Base-by-base conservation (phyloP, 768 basidiomycete species). In the Lentinula guzmanii region DNA sequence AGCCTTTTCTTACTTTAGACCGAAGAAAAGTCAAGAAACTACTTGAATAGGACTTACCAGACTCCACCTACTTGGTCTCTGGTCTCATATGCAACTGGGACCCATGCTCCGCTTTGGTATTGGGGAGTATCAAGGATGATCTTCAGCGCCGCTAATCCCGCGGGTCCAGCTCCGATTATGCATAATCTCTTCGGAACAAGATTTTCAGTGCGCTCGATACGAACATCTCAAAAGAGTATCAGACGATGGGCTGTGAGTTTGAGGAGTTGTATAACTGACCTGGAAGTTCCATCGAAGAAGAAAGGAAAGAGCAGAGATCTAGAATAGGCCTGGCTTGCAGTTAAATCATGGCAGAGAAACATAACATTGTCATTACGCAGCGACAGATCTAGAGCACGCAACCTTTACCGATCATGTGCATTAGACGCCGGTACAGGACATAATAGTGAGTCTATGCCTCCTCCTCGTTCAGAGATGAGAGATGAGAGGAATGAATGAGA, bases 81-180 rank as follows among this genome's bases (percentile, higher is more conserved):
- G 7, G 84, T 75, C 69, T 94, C 93, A 59, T 85, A 90, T 1
- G 79, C 83, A 4, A 76, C 72, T 2, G 84, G 71, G n/a, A 71
- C 72, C 92, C 93, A 94, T n/a, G 74, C 64, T 0, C 85, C 83
- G 21, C 72, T 66, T 69, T 81, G 80, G 71, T 77, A 82, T 63
- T 89, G 80, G 0, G 75, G 75, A 1, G 83, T 78, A 50, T 91
- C 85, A 8, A 81, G 72, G 62, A 92, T 71, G 41, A 83, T 74
- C 68, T 89, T 89, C 28, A 93, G 78, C 5, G 83, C 79, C 24
- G 84, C 87, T 0, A 94, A 78, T 6, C 93, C 92, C 16, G 79
- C 79, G n/a, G 90, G 79, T 11, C 92, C 92, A 16, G 82, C 89
- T 4, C 92, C 92, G 45, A 93, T 82, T 52, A 93, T 76, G 61